Percentiles rank a stretch among this genome's conserved stretches.
phyloP scores from a whole-genome alignment of 2,329 filamentous ascomycete species.

The Metarhizium humberi region DNA sequence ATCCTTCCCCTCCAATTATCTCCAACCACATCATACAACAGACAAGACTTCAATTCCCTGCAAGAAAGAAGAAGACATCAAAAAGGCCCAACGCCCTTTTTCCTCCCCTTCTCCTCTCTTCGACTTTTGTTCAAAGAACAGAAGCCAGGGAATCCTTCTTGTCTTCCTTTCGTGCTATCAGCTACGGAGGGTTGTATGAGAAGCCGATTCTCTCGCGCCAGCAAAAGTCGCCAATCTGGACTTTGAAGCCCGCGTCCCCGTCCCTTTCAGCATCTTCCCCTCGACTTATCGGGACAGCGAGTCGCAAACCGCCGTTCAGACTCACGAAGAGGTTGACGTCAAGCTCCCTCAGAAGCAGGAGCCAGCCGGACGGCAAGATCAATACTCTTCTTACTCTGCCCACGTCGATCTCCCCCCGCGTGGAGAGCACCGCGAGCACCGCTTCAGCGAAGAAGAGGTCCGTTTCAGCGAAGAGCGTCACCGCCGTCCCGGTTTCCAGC shows the following conservation, averaged over 20 bases:
- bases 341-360: conserved; percentile 53
- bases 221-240: conserved; percentile 93
- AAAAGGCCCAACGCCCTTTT: conserved; percentile 23
- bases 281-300: conserved; percentile 74
- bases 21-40: conserved; percentile 24
- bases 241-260: conserved; percentile 99
- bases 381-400: conserved; percentile 65
- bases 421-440: conserved; percentile 30
- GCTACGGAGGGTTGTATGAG: conserved; percentile 53
- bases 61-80: conserved; percentile 22
- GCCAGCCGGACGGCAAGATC: conserved; percentile 97
- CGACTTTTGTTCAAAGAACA: conserved; percentile 47
- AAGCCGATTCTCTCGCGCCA: conserved; percentile 52
- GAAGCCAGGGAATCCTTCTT: conserved; percentile 60
- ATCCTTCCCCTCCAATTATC: conserved; percentile 27
- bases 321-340: conserved; percentile 85
- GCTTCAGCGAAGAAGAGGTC: conserved; percentile 75
- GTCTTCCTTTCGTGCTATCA: conserved; percentile 55
- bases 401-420: conserved; percentile 55
- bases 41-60: conserved; percentile 9
- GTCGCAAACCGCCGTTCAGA: conserved; percentile 42
- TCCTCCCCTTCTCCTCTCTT: conserved; percentile 25
- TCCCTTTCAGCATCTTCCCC: conserved; percentile 99
- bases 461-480: conserved; percentile 67
- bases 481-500: conserved; percentile 59